phyloP scores from a whole-genome alignment of 352 stramenopile species.

The Pseudoperonospora humuli region DNA sequence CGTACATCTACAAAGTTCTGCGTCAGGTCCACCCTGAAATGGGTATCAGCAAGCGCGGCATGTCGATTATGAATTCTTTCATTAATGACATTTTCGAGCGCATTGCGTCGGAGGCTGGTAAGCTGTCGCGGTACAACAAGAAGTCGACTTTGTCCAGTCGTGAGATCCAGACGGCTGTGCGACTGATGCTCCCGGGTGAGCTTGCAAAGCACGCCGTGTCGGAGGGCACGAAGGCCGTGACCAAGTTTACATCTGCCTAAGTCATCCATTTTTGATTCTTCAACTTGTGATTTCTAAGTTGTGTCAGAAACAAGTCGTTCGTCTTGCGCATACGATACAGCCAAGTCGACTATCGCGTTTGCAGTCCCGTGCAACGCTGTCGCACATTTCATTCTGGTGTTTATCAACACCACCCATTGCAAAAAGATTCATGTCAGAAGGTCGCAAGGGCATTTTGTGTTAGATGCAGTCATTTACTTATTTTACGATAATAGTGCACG shows the following conservation, averaged over 20 bases:
- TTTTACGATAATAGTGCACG: too few species aligned
- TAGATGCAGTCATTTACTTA: too few species aligned
- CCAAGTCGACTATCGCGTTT: constrained; percentile 1
- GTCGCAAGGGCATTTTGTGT: too few species aligned
- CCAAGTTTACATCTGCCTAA: constrained; percentile 89
- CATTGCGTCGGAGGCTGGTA: constrained; percentile 93
- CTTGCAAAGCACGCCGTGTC: constrained; percentile 96
- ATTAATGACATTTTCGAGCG: constrained; percentile 99
- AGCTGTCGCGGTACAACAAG: constrained; percentile 97
- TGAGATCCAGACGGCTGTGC: constrained; percentile 97
- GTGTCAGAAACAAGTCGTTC: not conserved
- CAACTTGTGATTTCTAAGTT: not conserved
- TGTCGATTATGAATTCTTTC: constrained; percentile 99
- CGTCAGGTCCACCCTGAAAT: constrained; percentile 95
- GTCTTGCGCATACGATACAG: not conserved
- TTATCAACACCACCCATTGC: constrained; percentile 81
- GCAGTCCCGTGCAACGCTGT: not conserved
- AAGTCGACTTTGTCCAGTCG: constrained; percentile 95
- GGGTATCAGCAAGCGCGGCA: constrained; percentile 95
- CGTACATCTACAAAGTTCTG: constrained; percentile 91
- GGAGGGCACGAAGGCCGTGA: constrained; percentile 95
- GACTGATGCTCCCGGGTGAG: constrained; percentile 92
- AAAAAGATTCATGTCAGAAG: too few species aligned
- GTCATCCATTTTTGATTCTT: not conserved
- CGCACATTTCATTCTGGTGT: constrained; percentile 45